phyloP scores from a whole-genome alignment of 2,329 filamentous ascomycete species.

The Ramularia collo-cygni region DNA sequence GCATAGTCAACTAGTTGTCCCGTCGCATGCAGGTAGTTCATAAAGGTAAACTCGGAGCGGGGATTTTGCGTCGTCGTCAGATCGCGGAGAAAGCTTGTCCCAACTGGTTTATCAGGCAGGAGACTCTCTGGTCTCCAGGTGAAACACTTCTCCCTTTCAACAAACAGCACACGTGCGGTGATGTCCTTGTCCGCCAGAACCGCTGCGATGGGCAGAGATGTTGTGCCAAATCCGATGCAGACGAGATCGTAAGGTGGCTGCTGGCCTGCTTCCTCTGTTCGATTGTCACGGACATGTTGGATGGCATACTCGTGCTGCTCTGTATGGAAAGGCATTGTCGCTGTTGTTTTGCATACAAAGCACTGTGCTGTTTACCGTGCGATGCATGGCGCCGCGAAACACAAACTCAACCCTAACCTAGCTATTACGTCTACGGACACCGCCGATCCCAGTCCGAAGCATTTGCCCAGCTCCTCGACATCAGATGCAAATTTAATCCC shows the following conservation, averaged over 20 bases:
- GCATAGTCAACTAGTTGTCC: conserved; percentile 23
- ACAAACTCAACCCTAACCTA: too few species aligned
- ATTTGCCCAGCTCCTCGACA: too few species aligned
- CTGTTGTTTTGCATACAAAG: not conserved
- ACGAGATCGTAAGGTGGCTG: conserved; percentile 19
- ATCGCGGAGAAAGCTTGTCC: conserved; percentile 23
- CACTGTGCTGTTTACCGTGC: too few species aligned
- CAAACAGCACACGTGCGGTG: conserved; percentile 15
- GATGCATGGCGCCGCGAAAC: too few species aligned
- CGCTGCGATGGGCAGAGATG: conserved; percentile 20
- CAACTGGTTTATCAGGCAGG: conserved; percentile 16
- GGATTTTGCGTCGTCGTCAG: conserved; percentile 25
- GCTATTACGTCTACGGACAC: too few species aligned
- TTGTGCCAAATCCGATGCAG: conserved; percentile 22
- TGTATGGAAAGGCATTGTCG: conserved; percentile 1
- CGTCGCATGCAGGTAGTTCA: conserved; percentile 26
- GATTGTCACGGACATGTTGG: conserved; percentile 5
- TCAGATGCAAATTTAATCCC: too few species aligned
- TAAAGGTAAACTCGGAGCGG: conserved; percentile 24
- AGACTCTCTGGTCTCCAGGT: conserved; percentile 15
- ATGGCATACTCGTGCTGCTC: conserved; percentile 2
- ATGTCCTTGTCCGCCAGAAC: conserved; percentile 17
- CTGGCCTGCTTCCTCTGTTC: conserved; percentile 4
- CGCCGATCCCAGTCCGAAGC: too few species aligned
- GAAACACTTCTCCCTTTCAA: conserved; percentile 18